Conservation (phyloP, 257 asterid species). For the Cynanchum wilfordii region DNA sequence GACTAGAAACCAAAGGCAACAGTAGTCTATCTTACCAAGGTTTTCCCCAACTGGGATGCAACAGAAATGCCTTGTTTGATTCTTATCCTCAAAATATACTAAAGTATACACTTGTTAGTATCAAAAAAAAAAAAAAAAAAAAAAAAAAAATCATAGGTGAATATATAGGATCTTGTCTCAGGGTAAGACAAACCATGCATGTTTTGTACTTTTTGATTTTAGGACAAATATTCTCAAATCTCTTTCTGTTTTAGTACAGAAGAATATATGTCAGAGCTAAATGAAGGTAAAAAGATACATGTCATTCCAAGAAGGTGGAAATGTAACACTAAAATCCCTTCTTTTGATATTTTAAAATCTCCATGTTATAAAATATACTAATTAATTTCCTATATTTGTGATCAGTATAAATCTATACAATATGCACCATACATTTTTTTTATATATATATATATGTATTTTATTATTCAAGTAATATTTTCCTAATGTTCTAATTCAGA, state of each 20-base stretch:
- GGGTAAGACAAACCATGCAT: background rate
- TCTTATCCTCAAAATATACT: background rate
- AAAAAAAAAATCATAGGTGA: background rate
- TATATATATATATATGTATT: too few relatives aligned
- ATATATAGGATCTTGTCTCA: background rate
- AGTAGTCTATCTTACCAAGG: background rate
- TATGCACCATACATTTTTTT: too few relatives aligned
- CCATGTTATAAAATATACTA: background rate
- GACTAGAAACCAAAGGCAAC: background rate
- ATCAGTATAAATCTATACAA: too few relatives aligned
- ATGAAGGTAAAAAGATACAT: background rate
- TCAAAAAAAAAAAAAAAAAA: background rate
- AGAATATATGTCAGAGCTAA: background rate
- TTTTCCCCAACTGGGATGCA: background rate
- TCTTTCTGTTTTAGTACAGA: slow-evolving; percentile 1
- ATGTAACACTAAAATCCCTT: background rate
- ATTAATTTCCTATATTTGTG: background rate
- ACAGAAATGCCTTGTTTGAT: background rate
- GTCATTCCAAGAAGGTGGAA: background rate
- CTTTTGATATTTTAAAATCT: background rate
- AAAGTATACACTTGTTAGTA: background rate
- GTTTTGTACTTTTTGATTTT: background rate
- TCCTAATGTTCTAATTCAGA: too few relatives aligned
- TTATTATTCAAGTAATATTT: too few relatives aligned
- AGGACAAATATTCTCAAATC: background rate